Evolutionary conservation across 208 protist genomes (phyloP).

Genomic region (Acanthamoeba polyphaga): DNA sequence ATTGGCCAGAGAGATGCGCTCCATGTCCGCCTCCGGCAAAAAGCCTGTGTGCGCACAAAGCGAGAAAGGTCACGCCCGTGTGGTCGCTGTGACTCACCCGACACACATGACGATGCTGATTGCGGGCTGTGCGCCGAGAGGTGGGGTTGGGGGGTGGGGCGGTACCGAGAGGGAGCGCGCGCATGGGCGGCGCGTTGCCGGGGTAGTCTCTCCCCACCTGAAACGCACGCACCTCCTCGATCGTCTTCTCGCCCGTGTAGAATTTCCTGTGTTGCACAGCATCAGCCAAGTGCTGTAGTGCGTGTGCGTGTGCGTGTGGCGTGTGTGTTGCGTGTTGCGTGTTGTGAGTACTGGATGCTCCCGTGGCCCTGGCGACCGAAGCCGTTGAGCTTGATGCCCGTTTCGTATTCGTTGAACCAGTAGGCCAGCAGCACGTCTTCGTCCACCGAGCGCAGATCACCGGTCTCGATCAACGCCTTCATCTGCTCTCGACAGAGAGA

Average conservation of each 20-base stretch:
- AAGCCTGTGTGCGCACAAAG: neutral
- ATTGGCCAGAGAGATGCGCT: neutral
- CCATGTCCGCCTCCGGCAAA: neutral
- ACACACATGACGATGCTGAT: neutral
- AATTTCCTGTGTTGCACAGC: neutral
- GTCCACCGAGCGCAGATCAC: neutral
- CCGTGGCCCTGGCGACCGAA: slow-evolving; percentile 57
- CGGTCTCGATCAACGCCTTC: slow-evolving; percentile 40
- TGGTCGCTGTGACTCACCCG: neutral
- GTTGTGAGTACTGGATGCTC: neutral
- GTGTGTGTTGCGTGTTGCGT: neutral
- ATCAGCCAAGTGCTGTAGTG: neutral
- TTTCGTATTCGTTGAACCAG: slow-evolving; percentile 58
- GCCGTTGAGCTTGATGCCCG: neutral
- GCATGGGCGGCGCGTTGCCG: slow-evolving; percentile 68
- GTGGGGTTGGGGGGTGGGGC: no score
- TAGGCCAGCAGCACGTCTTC: slow-evolving; percentile 51
- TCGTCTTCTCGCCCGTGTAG: slow-evolving; percentile 39
- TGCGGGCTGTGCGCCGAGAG: neutral
- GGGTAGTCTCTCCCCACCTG: neutral
- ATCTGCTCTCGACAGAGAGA: neutral
- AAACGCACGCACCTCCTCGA: neutral
- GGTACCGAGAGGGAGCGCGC: slow-evolving; percentile 49
- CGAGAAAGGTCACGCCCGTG: neutral
- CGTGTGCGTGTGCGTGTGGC: no score